Conservation (phyloP, 257 asterid species). For the Solanum pimpinellifolium region DNA sequence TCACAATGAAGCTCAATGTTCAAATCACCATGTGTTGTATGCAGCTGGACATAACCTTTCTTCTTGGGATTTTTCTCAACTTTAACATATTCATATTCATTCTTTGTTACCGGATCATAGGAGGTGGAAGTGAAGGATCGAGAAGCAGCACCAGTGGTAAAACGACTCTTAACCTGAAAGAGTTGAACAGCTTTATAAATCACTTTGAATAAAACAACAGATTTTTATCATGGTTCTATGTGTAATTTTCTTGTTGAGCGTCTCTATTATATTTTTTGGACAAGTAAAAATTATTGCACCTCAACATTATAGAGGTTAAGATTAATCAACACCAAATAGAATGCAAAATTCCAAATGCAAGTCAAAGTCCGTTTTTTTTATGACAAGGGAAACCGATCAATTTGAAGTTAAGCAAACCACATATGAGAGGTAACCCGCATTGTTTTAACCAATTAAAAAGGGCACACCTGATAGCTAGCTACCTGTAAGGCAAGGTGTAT, state of each 20-base stretch:
- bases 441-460: neutral
- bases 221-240: neutral
- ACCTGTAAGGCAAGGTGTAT: neutral
- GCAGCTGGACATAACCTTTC: slow-evolving; percentile 80
- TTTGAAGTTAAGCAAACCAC: too few species aligned
- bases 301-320: neutral
- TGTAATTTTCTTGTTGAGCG: neutral
- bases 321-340: neutral
- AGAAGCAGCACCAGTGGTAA: slow-evolving; percentile 93
- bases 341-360: neutral
- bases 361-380: neutral
- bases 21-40: slow-evolving; percentile 92
- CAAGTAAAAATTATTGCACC: neutral
- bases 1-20: slow-evolving; percentile 97
- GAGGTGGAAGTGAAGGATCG: slow-evolving; percentile 96
- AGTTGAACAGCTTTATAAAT: slow-evolving; percentile 7
- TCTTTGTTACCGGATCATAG: slow-evolving; percentile 72
- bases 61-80: slow-evolving; percentile 94
- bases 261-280: neutral
- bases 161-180: slow-evolving; percentile 84
- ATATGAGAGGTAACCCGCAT: too few species aligned
- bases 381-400: too few species aligned
- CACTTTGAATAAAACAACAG: neutral
- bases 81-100: slow-evolving; percentile 82
- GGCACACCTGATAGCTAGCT: neutral